phyloP scores from a whole-genome alignment of 2,329 filamentous ascomycete genomes.

The Penicillium expansum region DNA sequence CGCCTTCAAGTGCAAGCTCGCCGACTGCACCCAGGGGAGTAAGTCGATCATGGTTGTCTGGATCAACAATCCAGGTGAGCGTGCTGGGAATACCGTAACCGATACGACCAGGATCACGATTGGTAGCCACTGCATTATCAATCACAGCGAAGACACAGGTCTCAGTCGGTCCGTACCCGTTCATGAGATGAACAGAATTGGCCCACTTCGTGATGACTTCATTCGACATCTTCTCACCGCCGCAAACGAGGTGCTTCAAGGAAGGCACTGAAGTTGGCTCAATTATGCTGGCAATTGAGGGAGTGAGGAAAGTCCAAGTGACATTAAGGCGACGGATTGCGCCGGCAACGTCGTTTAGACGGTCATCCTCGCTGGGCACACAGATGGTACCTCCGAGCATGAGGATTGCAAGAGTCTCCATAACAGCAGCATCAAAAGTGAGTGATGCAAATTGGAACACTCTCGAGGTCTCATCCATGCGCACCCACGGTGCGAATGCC shows the following conservation, averaged over 20 bases:
- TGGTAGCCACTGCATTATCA: constrained; percentile 29
- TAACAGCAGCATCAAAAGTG: constrained; percentile 46
- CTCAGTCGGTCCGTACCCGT: constrained; percentile 41
- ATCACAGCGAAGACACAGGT: constrained; percentile 33
- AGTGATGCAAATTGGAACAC: constrained; percentile 48
- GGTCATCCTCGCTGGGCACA: constrained; percentile 47
- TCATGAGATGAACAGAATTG: constrained; percentile 38
- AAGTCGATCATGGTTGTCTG: constrained; percentile 31
- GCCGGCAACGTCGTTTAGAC: constrained; percentile 49
- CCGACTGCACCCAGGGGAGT: constrained; percentile 39
- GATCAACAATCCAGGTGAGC: constrained; percentile 37
- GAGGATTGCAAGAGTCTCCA: constrained; percentile 40
- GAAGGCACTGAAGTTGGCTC: constrained; percentile 40
- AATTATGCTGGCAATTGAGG: constrained; percentile 43
- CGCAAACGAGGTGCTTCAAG: constrained; percentile 44
- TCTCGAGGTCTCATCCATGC: constrained; percentile 26
- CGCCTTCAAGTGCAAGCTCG: constrained; percentile 41
- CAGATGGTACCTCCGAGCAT: constrained; percentile 49
- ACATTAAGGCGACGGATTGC: constrained; percentile 51
- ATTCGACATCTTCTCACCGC: constrained; percentile 64
- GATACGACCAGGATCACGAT: constrained; percentile 26
- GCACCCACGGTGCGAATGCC: constrained; percentile 29
- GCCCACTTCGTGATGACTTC: constrained; percentile 70
- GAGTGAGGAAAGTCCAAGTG: constrained; percentile 48
- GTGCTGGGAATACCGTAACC: constrained; percentile 29